These are phyloP conservation scores for Inga oerstediana DNA, from an alignment of 306 rosid genomes.

Conservation along the genomic window DNA sequence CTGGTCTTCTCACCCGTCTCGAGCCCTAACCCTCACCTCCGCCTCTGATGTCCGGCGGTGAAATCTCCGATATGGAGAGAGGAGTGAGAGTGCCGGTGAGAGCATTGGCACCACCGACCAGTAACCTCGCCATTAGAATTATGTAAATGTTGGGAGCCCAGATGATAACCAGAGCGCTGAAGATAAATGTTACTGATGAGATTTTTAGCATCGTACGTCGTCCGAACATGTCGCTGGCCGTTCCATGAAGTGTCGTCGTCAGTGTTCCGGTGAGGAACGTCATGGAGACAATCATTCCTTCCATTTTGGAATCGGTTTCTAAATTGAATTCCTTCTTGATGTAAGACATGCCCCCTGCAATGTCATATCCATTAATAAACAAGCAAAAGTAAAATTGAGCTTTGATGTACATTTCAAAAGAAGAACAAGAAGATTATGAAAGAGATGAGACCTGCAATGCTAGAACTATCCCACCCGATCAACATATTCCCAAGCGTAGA, in stretches of 20 bases:
- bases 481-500: slow-evolving; percentile 85
- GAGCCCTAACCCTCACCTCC: no score
- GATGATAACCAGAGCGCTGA: slow-evolving; percentile 66
- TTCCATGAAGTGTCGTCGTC: slow-evolving; percentile 72
- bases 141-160: slow-evolving; percentile 75
- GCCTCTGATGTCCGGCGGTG: slow-evolving; percentile 95
- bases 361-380: not conserved
- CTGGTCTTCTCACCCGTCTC: no score
- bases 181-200: slow-evolving; percentile 64
- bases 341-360: slow-evolving; percentile 78
- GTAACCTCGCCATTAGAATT: slow-evolving; percentile 63
- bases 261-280: slow-evolving; percentile 82
- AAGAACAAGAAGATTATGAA: not conserved
- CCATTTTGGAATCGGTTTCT: slow-evolving; percentile 67
- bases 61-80: slow-evolving; percentile 90
- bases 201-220: slow-evolving; percentile 75
- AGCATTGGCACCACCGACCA: slow-evolving; percentile 73
- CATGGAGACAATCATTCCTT: slow-evolving; percentile 84
- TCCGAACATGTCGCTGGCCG: slow-evolving; percentile 69
- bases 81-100: slow-evolving; percentile 72
- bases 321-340: slow-evolving; percentile 76
- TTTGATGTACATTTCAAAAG: not conserved
- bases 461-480: slow-evolving; percentile 97
- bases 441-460: slow-evolving; percentile 67
- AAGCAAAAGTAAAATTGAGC: not conserved